Evolutionary conservation across 345 rosid genomes (phyloP).

Genomic region (Hypericum perforatum): DNA sequence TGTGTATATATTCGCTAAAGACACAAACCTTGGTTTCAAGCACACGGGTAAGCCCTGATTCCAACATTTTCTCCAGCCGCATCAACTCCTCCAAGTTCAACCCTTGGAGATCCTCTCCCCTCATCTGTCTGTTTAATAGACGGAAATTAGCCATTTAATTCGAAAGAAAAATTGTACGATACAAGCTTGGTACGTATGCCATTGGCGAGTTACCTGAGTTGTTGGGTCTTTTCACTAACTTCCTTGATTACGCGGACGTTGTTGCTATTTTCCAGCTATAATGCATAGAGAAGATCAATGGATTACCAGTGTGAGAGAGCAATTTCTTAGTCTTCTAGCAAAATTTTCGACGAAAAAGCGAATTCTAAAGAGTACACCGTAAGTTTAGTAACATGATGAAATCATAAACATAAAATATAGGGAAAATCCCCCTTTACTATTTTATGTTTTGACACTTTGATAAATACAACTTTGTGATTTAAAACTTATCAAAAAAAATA

Average conservation of each 20-base stretch:
- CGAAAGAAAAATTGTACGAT: background rate
- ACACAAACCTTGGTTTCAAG: conserved; percentile 21
- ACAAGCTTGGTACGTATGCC: too few relatives aligned
- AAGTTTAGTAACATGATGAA: too few relatives aligned
- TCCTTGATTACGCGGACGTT: conserved; percentile 21
- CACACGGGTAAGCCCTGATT: conserved; percentile 18
- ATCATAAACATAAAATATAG: too few relatives aligned
- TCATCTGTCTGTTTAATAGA: conserved; percentile 18
- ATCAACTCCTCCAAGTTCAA: conserved; percentile 15
- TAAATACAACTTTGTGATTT: too few relatives aligned
- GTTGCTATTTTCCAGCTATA: conserved; percentile 19
- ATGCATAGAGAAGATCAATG: conserved; percentile 1
- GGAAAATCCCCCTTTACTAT: too few relatives aligned
- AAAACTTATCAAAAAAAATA: too few relatives aligned
- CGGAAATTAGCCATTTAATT: background rate
- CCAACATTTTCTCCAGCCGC: conserved; percentile 16
- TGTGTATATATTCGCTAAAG: too few relatives aligned
- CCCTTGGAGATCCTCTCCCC: conserved; percentile 28
- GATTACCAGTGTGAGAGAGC: background rate
- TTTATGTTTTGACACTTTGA: too few relatives aligned
- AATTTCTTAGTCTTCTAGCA: too few relatives aligned
- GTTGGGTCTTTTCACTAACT: conserved; percentile 23
- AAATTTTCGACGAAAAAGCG: too few relatives aligned
- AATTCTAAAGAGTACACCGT: too few relatives aligned
- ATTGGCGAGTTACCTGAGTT: conserved; percentile 26